Percentiles rank a stretch among this genome's conserved stretches.
These are phyloP conservation scores for Blastobotrys illinoisensis DNA, from an alignment of 1,139 yeast species.

Conservation along the genomic window DNA sequence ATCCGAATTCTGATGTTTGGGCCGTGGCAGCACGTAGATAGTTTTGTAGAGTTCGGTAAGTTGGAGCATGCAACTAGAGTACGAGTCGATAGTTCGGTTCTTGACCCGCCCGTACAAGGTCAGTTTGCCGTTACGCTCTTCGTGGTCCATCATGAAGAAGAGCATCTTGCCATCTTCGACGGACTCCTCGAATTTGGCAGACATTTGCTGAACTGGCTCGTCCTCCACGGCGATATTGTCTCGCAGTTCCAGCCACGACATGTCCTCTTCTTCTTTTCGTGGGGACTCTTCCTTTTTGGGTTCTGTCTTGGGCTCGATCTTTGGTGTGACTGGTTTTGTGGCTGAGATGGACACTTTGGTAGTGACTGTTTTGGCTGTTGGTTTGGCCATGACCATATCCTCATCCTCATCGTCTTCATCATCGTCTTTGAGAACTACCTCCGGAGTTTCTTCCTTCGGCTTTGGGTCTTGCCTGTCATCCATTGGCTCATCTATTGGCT, in stretches of 20 bases:
- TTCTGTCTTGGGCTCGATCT: conserved; percentile 12
- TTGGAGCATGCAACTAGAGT: conserved; percentile 75
- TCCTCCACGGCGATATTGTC: conserved; percentile 4
- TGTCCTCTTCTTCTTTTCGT: conserved; percentile 5
- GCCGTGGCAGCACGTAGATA: conserved; percentile 63
- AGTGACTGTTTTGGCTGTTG: conserved; percentile 5
- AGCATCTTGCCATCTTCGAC: conserved; percentile 46
- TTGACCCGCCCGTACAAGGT: conserved; percentile 82
- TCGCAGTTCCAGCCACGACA: conserved; percentile 8
- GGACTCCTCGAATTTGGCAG: conserved; percentile 7
- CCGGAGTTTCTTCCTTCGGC: not conserved
- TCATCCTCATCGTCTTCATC: conserved; percentile 10
- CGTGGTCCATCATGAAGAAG: conserved; percentile 88
- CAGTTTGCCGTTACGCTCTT: conserved; percentile 66
- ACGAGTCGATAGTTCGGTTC: conserved; percentile 39
- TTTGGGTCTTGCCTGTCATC: not conserved
- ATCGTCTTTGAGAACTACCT: not conserved
- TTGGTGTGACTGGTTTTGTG: not conserved
- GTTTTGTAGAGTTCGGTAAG: conserved; percentile 67
- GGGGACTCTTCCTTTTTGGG: conserved; percentile 1
- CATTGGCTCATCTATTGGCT: not conserved
- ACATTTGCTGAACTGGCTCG: not conserved
- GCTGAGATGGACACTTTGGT: conserved; percentile 2
- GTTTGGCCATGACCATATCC: conserved; percentile 8
- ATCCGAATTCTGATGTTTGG: conserved; percentile 36